phyloP scores from a whole-genome alignment of 1,284 basidiomycete genomes.

The Phellinidium pouzarii region DNA sequence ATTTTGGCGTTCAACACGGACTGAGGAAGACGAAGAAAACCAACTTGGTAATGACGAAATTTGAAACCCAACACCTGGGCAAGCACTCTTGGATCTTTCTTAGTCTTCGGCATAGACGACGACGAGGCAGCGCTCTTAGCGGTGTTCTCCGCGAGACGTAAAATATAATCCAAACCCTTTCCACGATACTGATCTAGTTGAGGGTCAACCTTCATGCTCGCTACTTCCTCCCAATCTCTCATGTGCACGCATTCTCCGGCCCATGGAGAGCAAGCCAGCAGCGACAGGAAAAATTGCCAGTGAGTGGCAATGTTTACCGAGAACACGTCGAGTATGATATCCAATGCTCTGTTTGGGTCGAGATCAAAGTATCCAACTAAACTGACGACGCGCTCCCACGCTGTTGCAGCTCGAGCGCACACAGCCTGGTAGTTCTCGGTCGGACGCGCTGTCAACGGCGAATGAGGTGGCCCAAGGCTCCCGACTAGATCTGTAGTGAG shows the following conservation, averaged over 20 bases:
- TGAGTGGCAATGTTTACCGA: slow-evolving; percentile 78
- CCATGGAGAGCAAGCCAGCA: slow-evolving; percentile 86
- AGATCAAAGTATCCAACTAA: slow-evolving; percentile 95
- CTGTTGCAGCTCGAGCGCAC: slow-evolving; percentile 59
- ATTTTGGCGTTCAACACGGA: slow-evolving; percentile 9
- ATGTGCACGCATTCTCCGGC: slow-evolving; percentile 34
- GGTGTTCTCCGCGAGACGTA: slow-evolving; percentile 44
- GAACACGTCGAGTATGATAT: slow-evolving; percentile 90
- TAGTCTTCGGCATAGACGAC: slow-evolving; percentile 23
- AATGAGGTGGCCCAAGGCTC: slow-evolving; percentile 69
- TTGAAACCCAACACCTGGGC: slow-evolving; percentile 96
- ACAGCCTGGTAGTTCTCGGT: slow-evolving; percentile 50
- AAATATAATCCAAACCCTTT: slow-evolving; percentile 59
- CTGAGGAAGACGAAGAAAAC: slow-evolving; percentile 22
- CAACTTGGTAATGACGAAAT: slow-evolving; percentile 82
- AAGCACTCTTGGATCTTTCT: slow-evolving; percentile 54
- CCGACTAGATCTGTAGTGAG: slow-evolving; percentile 81
- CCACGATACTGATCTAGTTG: slow-evolving; percentile 42
- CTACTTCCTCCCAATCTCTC: slow-evolving; percentile 29
- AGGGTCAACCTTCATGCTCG: slow-evolving; percentile 34
- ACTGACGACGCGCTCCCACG: slow-evolving; percentile 84
- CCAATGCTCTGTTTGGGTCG: slow-evolving; percentile 90
- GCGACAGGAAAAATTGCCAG: slow-evolving; percentile 86
- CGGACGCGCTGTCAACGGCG: slow-evolving; percentile 50
- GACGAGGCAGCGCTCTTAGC: slow-evolving; percentile 19